Conservation (phyloP, 306 rosid species). For the Trichosanthes cucumerina region DNA sequence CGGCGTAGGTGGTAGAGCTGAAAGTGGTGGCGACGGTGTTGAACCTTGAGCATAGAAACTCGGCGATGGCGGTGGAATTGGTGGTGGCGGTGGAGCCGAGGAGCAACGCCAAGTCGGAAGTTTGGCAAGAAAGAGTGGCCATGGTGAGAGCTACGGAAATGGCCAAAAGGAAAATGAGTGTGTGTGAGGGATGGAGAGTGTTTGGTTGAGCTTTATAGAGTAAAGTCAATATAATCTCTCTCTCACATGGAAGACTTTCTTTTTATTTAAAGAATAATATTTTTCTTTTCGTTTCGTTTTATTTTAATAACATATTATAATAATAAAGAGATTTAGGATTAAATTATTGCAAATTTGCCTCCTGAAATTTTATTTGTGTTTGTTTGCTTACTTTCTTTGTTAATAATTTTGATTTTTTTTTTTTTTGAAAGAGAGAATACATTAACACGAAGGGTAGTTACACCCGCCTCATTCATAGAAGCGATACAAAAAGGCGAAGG, state of each 20-base stretch:
- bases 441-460: no score
- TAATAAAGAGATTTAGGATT: neutral
- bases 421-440: no score
- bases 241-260: neutral
- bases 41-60: conserved; percentile 42
- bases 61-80: conserved; percentile 35
- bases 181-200: neutral
- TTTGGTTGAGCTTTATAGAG: neutral
- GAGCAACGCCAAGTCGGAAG: conserved; percentile 35
- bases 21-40: conserved; percentile 25
- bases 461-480: no score
- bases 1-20: conserved; percentile 39
- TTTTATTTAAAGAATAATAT: neutral
- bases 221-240: neutral
- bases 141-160: conserved; percentile 10
- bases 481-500: no score
- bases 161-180: neutral
- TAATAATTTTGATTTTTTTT: no score
- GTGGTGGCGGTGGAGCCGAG: conserved; percentile 7
- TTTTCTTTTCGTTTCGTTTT: neutral
- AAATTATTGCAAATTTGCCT: no score
- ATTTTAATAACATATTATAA: neutral
- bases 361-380: no score
- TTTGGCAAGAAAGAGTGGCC: conserved; percentile 45
- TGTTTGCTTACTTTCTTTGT: no score